A percentile compares a stretch with the other conserved stretches of the same genome.
These are phyloP conservation scores for Plasmodium reichenowi DNA, from an alignment of 169 alveolate genomes.

Conservation along the genomic window DNA sequence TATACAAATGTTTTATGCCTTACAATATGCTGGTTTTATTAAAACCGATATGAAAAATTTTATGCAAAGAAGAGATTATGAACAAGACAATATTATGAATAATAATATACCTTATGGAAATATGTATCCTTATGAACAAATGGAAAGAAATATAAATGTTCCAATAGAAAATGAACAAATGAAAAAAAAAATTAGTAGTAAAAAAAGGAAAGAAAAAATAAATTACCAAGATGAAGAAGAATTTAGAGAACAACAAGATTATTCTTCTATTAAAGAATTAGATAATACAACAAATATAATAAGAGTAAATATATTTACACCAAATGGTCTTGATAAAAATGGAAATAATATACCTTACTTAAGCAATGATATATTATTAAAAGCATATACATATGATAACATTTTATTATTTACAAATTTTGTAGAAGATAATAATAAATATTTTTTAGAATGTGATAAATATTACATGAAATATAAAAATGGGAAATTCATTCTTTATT, in stretches of 20 bases:
- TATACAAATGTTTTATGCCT: slow-evolving; percentile 81
- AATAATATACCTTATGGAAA: slow-evolving; percentile 21
- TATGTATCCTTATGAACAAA: slow-evolving; percentile 6
- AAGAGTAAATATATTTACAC: slow-evolving; percentile 72
- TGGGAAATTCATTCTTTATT: slow-evolving; percentile 39
- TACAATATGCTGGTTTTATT: slow-evolving; percentile 85
- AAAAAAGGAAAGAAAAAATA: neutral
- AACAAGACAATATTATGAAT: slow-evolving; percentile 6
- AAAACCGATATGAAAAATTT: slow-evolving; percentile 59
- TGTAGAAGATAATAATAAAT: slow-evolving; percentile 3
- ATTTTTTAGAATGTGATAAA: slow-evolving; percentile 43
- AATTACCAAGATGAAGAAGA: neutral
- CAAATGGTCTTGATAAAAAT: slow-evolving; percentile 58
- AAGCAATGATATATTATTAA: slow-evolving; percentile 37
- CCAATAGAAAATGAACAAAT: neutral
- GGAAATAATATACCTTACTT: slow-evolving; percentile 53
- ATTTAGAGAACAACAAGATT: too few relatives aligned
- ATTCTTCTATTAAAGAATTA: slow-evolving; percentile 14
- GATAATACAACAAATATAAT: slow-evolving; percentile 6
- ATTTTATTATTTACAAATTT: slow-evolving; percentile 32
- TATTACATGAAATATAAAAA: slow-evolving; percentile 48
- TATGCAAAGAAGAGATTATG: slow-evolving; percentile 48
- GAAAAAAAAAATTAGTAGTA: neutral
- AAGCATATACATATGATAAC: slow-evolving; percentile 10
- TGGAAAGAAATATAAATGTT: neutral